Base-by-base conservation (phyloP, 176 grass and related monocot genomes). In the Oryza longistaminata region DNA sequence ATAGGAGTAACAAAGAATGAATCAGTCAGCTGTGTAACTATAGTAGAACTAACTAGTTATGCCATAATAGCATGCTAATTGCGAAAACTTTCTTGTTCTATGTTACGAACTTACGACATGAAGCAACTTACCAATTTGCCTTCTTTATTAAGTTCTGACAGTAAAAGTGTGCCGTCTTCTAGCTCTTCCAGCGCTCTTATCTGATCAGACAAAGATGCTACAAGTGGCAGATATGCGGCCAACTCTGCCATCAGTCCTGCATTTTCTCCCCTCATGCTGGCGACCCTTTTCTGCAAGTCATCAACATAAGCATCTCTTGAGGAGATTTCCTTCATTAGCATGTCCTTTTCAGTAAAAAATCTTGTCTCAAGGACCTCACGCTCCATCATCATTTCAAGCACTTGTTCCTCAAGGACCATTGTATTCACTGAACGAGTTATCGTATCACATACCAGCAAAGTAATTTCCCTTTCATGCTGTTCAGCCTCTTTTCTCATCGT, bases 111-210 rank as follows among this genome's bases (percentile, higher is more conserved):
- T 43, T n/a, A 64, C 53, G 19, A 81, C 2, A 50, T 71, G 69
- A 81, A 79, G 80, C 2, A 75, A 71, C 70, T 22, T 83, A 90
- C 84, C 80, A 80, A 8, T 90, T 90, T 92, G 9, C 37, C 71
- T 71, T 90, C 76, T 67, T 77, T 48, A 74, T 76, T 55, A 79
- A 89, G 90, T 55, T 81, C 79, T 80, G 84, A 87, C 9, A 87
- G 71, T 87, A 88, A 90, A 87, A 81, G 77, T 77, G 75, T 87
- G 49, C 79, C 73, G 60, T 85, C 87, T 74, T 92, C 90, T 33
- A 94, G 74, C 78, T 85, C 87, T 74, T 92, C 90, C 40, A 94
- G 74, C 78, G 82, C 82, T 22, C 62, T 73, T 37, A 94, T 55
- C 25, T 66, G 80, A 77, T 90, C 85, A 77, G 72, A 87, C 78